These are phyloP conservation scores for Coriaria nepalensis DNA, from an alignment of 306 rosid species.

Conservation along the genomic window DNA sequence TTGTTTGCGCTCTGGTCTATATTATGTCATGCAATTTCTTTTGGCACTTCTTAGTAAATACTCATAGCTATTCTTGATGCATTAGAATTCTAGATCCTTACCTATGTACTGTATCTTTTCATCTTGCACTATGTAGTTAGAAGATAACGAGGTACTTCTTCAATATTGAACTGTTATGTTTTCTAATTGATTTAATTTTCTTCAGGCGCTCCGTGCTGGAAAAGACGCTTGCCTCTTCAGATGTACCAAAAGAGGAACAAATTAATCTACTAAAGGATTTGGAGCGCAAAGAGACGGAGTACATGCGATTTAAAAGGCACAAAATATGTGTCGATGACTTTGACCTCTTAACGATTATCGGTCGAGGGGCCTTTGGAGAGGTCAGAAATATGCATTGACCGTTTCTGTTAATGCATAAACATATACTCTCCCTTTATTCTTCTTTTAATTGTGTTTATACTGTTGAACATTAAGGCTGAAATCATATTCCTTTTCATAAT, in stretches of 20 bases:
- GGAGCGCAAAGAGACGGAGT: constrained; percentile 81
- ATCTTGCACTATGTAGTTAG: not conserved
- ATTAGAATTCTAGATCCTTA: too few species aligned
- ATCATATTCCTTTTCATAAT: too few species aligned
- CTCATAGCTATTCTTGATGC: too few species aligned
- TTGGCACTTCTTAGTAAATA: too few species aligned
- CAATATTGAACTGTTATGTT: constrained; percentile 1
- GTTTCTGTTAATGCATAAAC: not conserved
- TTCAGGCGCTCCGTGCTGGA: constrained; percentile 72
- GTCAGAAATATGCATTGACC: constrained; percentile 27
- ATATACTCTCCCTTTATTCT: too few species aligned
- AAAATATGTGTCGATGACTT: constrained; percentile 86
- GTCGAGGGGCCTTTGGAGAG: constrained; percentile 98
- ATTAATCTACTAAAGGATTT: constrained; percentile 61
- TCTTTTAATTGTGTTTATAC: too few species aligned
- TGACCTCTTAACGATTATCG: constrained; percentile 73
- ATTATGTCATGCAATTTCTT: too few species aligned
- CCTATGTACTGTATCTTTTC: constrained; percentile 1
- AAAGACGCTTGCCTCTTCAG: constrained; percentile 51
- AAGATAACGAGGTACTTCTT: not conserved
- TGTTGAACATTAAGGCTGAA: too few species aligned
- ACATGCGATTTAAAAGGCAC: constrained; percentile 70
- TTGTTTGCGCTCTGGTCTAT: too few species aligned
- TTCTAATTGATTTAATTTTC: constrained; percentile 12
- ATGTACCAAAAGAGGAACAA: constrained; percentile 75